These are phyloP conservation scores for Quercus glauca DNA, from an alignment of 306 rosid genomes.

Conservation along the genomic window DNA sequence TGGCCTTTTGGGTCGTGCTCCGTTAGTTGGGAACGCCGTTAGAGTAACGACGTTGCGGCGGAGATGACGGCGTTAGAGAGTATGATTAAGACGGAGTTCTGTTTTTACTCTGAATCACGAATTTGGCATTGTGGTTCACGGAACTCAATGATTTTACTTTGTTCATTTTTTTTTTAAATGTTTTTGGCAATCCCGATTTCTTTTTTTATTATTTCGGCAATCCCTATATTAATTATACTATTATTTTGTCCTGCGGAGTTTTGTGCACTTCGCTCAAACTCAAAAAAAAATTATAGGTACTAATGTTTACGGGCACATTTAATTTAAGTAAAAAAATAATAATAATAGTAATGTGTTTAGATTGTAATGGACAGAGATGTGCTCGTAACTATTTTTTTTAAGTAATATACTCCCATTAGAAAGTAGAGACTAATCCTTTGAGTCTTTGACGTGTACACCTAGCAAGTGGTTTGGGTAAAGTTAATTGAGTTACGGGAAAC, in stretches of 20 bases:
- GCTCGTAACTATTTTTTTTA: no score
- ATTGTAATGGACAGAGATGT: no score
- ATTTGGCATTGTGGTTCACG: background rate
- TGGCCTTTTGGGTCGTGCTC: conserved; percentile 13
- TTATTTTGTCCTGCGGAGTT: background rate
- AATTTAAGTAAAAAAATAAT: no score
- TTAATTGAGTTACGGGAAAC: no score
- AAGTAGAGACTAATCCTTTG: no score
- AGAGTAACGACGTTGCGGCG: conserved; percentile 54
- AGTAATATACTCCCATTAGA: no score
- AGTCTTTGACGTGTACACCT: no score
- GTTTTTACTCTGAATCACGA: conserved; percentile 30
- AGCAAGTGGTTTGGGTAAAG: no score
- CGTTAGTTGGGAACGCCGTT: conserved; percentile 56
- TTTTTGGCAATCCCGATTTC: conserved; percentile 34
- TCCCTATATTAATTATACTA: conserved; percentile 22
- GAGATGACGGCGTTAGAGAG: conserved; percentile 39
- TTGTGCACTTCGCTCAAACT: background rate
- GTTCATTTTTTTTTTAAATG: background rate
- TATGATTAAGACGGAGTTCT: conserved; percentile 5
- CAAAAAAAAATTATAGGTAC: no score
- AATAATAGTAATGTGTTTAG: no score
- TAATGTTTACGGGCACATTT: no score
- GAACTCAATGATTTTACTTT: conserved; percentile 21
- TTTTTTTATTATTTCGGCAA: conserved; percentile 16